These are phyloP conservation scores for Hygrocybe punicea DNA, from an alignment of 768 basidiomycete species.

Conservation along the genomic window DNA sequence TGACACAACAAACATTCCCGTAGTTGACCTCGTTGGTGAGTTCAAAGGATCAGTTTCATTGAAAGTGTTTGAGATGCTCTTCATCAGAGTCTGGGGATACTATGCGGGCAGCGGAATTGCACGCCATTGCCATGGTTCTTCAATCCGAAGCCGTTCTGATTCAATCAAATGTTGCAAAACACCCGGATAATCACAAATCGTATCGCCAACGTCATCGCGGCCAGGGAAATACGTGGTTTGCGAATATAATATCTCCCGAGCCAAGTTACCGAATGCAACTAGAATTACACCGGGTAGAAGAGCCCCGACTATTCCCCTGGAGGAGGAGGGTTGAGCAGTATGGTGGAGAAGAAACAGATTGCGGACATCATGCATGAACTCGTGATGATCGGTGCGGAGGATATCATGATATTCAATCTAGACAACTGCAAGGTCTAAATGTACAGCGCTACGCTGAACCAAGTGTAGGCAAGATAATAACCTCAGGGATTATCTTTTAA, in stretches of 20 bases:
- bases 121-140: constrained; percentile 87
- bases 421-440: constrained; percentile 90
- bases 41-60: constrained; percentile 9
- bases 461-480: too few species aligned
- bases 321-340: constrained; percentile 45
- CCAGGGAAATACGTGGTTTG: constrained; percentile 80
- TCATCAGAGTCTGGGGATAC: constrained; percentile 92
- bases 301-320: too few species aligned
- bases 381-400: constrained; percentile 79
- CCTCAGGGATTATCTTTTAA: too few species aligned
- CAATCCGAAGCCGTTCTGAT: constrained; percentile 87
- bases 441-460: too few species aligned
- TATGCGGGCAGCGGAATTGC: constrained; percentile 96
- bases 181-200: constrained; percentile 77
- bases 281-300: too few species aligned
- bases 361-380: constrained; percentile 90
- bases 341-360: constrained; percentile 80
- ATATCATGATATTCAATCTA: constrained; percentile 84
- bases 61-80: not conserved
- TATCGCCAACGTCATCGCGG: constrained; percentile 89
- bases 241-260: constrained; percentile 85
- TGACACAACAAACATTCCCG: too few species aligned
- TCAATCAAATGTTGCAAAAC: constrained; percentile 64
- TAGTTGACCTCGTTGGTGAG: constrained; percentile 94
- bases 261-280: constrained; percentile 37